Conservation (phyloP, 768 basidiomycete species). For the Xerocomus potaroensis region DNA sequence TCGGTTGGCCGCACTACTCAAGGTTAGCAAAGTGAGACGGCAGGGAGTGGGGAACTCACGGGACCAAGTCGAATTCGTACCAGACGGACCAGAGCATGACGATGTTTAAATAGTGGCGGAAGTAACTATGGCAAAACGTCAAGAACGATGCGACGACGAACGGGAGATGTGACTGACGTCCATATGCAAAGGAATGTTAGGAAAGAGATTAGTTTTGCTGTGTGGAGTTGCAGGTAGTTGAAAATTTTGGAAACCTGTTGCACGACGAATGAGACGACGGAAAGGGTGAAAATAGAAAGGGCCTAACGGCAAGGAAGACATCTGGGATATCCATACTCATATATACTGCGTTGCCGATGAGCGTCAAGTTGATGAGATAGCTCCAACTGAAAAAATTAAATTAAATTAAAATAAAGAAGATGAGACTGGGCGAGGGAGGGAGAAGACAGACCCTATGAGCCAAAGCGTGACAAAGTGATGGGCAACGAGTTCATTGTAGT, state of each 20-base stretch:
- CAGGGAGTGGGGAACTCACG: conserved; percentile 45
- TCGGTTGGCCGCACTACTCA: conserved; percentile 46
- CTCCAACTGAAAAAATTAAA: conserved; percentile 63
- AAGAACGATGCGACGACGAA: background rate
- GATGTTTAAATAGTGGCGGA: conserved; percentile 89
- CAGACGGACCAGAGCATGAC: conserved; percentile 85
- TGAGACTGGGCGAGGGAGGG: background rate
- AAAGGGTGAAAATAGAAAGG: background rate
- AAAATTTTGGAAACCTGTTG: conserved; percentile 75
- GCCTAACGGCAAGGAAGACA: conserved; percentile 72
- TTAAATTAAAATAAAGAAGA: too few species aligned
- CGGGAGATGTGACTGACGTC: conserved; percentile 55
- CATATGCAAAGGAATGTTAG: conserved; percentile 64
- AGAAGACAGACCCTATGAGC: conserved; percentile 59
- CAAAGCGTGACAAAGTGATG: conserved; percentile 95
- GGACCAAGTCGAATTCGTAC: conserved; percentile 68
- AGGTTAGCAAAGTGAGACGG: conserved; percentile 6
- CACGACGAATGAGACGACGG: background rate
- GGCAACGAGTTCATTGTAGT: conserved; percentile 78
- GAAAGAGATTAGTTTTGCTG: conserved; percentile 60
- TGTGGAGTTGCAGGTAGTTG: conserved; percentile 77
- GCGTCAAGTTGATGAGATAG: conserved; percentile 72
- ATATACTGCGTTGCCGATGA: conserved; percentile 88
- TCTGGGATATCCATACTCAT: conserved; percentile 98
- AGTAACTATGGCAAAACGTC: conserved; percentile 54